Evolutionary conservation across 2,329 filamentous ascomycete genomes (phyloP), one percentile per base, ranked within the genome.

Genomic region (Colletotrichum orchidophilum): DNA sequence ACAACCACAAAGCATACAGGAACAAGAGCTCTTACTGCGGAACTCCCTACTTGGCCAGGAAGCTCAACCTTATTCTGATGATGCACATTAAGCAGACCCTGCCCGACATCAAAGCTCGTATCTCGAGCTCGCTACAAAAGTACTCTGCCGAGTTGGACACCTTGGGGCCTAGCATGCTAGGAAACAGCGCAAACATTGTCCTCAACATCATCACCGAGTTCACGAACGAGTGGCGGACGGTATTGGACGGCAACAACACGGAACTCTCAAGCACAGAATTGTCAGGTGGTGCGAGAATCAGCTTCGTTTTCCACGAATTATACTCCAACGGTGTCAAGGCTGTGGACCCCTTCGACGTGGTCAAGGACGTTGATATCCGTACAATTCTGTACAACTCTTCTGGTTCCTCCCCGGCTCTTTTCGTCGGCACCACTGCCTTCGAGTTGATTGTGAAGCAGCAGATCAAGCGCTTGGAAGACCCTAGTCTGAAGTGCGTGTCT

Each of bases 61-160:
- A 99, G 85, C 90, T 99, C 72, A 99, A 99, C 84, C 87, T 99
- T 78, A 98, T 99, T 79, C 89, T 99, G 76, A 98, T 99, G 96
- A 99, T 99, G 96, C 96, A 99, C 86, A 99, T 99, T 87, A 99
- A 99, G 85, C 96, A 99, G 86, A 99, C 96, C 1, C 89, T 99
- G 15, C 96, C 96, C 50, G 96, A 99, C 80, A 99, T 99, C 87
- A 99, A 99, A 86, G 94, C 94, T 15, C 93, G 97, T 74, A 99
- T 99, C 77, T 90, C 93, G n/a, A 93, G 94, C 75, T 98, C 96
- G 15, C 87, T 99, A 71, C 92, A 95, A 80, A 99, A 99, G 81
- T 99, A 99, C 83, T 87, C 90, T 4, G 83, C 90, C 52, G 96
- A 99, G 82, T 88, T 99, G 26, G 86, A 90, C 67, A 91, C 92